phyloP scores from a whole-genome alignment of 2,329 filamentous ascomycete species.

The Lachnellula willkommii region DNA sequence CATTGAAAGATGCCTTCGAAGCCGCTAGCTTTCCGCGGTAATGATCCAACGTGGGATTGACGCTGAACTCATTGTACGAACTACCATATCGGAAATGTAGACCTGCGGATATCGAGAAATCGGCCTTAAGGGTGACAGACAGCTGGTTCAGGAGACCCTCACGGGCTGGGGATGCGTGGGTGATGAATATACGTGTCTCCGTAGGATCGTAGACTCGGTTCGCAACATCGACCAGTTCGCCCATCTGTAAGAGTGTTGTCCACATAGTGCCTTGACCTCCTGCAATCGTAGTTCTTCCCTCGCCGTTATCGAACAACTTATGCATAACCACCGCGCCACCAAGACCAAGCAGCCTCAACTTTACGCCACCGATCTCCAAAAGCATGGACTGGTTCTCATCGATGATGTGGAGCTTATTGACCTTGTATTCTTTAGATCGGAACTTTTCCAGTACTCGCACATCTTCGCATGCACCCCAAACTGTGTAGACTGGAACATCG shows the following conservation, averaged over 20 bases:
- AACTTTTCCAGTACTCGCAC: conserved; percentile 97
- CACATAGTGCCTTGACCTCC: conserved; percentile 99
- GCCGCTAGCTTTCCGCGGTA: conserved; percentile 97
- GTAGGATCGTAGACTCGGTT: conserved; percentile 98
- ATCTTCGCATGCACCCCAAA: conserved; percentile 98
- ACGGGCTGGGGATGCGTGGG: conserved; percentile 91
- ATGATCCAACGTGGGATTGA: conserved; percentile 95
- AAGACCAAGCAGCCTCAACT: conserved; percentile 86
- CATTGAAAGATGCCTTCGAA: conserved; percentile 97
- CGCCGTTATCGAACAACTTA: conserved; percentile 98
- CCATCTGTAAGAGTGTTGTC: conserved; percentile 97
- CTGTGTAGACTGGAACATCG: conserved; percentile 95
- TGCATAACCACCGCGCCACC: conserved; percentile 99
- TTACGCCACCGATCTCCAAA: conserved; percentile 90
- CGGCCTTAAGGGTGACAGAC: conserved; percentile 92
- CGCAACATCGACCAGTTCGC: conserved; percentile 93
- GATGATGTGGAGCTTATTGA: conserved; percentile 95
- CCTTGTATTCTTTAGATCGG: conserved; percentile 94
- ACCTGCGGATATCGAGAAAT: conserved; percentile 96
- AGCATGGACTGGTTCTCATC: conserved; percentile 96
- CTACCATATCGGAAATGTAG: conserved; percentile 98
- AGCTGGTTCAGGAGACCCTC: conserved; percentile 97
- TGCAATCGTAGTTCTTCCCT: conserved; percentile 95
- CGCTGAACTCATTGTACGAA: conserved; percentile 99
- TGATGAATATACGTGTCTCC: conserved; percentile 93